A percentile compares a stretch with the other conserved stretches of the same genome.
These are phyloP conservation scores for Claviceps citrina DNA, from an alignment of 2,329 filamentous ascomycete species.

Conservation along the genomic window DNA sequence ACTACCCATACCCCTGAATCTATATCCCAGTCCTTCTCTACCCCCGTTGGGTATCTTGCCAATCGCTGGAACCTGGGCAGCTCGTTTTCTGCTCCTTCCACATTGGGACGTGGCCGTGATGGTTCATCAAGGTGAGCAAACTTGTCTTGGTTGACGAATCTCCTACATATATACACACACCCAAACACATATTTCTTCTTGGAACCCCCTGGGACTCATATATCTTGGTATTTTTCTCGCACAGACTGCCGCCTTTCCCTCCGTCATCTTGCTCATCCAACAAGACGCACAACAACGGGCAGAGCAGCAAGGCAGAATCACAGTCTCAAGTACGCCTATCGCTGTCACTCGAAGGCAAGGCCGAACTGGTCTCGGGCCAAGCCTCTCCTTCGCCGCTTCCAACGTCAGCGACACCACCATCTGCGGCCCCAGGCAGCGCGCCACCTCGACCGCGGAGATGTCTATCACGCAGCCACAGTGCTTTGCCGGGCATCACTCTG, in stretches of 20 bases:
- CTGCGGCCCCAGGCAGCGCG: constrained; percentile 31
- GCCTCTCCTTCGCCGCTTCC: constrained; percentile 45
- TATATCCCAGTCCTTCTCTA: constrained; percentile 26
- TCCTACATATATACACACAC: no score
- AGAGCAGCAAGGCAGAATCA: constrained; percentile 20
- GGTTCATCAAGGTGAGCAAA: constrained; percentile 30
- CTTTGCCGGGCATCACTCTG: constrained; percentile 42
- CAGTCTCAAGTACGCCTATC: constrained; percentile 56
- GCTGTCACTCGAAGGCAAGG: constrained; percentile 76
- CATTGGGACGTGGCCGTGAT: constrained; percentile 23
- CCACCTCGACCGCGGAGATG: constrained; percentile 31
- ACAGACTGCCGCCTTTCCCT: constrained; percentile 29
- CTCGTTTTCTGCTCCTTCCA: constrained; percentile 35
- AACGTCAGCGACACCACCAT: constrained; percentile 28
- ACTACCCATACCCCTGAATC: constrained; percentile 12
- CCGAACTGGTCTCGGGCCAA: constrained; percentile 63
- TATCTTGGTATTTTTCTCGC: neutral
- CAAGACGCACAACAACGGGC: constrained; percentile 22
- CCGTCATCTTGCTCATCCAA: constrained; percentile 27
- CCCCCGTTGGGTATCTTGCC: constrained; percentile 34
- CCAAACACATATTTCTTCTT: neutral
- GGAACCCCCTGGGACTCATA: neutral
- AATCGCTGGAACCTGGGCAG: constrained; percentile 41
- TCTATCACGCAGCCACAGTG: constrained; percentile 58
- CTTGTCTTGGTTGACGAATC: no score